These are phyloP conservation scores for Fagopyrum tataricum DNA, from an alignment of 148 eudicot species.

Conservation along the genomic window DNA sequence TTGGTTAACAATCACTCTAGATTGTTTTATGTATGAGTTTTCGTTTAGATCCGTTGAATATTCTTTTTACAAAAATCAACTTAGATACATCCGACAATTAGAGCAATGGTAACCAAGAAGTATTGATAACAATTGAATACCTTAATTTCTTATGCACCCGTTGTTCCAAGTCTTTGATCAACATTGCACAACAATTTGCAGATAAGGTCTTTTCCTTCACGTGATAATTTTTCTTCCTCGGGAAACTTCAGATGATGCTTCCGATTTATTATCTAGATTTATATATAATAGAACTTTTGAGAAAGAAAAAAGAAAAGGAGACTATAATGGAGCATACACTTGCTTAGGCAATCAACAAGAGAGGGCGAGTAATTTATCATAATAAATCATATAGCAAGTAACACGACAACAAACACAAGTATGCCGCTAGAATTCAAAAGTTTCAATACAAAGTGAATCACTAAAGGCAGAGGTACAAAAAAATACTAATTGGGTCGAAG, in stretches of 20 bases:
- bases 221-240: conserved; percentile 89
- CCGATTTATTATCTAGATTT: conserved; percentile 86
- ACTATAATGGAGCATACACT: background rate
- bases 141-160: conserved; percentile 94
- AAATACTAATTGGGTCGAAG: background rate
- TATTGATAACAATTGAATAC: conserved; percentile 25
- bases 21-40: too few relatives aligned
- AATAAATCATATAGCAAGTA: background rate
- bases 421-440: background rate
- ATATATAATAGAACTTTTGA: conserved; percentile 6
- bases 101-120: background rate
- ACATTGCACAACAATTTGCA: conserved; percentile 89
- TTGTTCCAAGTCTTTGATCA: conserved; percentile 87
- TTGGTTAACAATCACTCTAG: too few relatives aligned
- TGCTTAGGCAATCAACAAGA: background rate
- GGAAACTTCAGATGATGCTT: conserved; percentile 95
- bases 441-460: background rate
- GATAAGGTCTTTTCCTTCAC: conserved; percentile 95
- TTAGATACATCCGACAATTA: background rate
- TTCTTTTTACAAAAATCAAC: too few relatives aligned
- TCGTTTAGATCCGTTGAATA: too few relatives aligned
- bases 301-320: background rate
- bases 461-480: background rate
- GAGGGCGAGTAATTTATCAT: background rate
- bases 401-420: background rate